Conservation (phyloP, 148 eudicot species). For the Polygonum aviculare region DNA sequence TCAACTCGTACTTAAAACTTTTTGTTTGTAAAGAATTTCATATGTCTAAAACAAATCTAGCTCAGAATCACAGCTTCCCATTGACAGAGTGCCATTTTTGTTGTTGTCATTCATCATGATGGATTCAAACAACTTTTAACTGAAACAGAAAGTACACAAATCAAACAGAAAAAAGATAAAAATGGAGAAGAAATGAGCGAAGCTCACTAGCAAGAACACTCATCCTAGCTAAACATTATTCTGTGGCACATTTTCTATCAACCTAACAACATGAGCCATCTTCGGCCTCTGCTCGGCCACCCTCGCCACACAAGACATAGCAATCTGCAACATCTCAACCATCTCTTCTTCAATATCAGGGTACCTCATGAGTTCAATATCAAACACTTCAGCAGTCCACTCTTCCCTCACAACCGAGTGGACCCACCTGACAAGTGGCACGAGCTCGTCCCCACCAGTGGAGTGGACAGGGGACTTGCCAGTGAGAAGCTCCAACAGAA, state of each 20-base stretch:
- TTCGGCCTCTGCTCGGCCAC: constrained; percentile 21
- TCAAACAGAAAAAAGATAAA: neutral
- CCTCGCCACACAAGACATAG: constrained; percentile 19
- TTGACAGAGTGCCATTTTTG: neutral
- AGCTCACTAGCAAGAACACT: neutral
- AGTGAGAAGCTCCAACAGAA: constrained; percentile 23
- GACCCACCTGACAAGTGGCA: constrained; percentile 18
- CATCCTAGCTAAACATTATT: neutral
- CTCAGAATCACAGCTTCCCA: neutral
- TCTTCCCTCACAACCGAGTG: constrained; percentile 23
- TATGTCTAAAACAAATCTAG: neutral
- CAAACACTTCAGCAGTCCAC: constrained; percentile 28
- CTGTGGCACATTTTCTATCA: constrained; percentile 16
- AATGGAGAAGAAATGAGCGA: neutral
- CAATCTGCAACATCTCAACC: constrained; percentile 25
- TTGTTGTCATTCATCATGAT: neutral
- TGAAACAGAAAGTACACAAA: neutral
- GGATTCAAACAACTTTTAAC: neutral
- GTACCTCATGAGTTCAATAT: constrained; percentile 19
- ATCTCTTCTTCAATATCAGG: constrained; percentile 21
- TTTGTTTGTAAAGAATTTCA: no score
- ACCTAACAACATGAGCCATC: constrained; percentile 18
- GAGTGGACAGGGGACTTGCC: constrained; percentile 20
- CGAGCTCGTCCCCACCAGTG: constrained; percentile 9
- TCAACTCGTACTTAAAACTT: no score